Conservation (phyloP, 2,329 filamentous ascomycete genomes). For the Colletotrichum lupini region DNA sequence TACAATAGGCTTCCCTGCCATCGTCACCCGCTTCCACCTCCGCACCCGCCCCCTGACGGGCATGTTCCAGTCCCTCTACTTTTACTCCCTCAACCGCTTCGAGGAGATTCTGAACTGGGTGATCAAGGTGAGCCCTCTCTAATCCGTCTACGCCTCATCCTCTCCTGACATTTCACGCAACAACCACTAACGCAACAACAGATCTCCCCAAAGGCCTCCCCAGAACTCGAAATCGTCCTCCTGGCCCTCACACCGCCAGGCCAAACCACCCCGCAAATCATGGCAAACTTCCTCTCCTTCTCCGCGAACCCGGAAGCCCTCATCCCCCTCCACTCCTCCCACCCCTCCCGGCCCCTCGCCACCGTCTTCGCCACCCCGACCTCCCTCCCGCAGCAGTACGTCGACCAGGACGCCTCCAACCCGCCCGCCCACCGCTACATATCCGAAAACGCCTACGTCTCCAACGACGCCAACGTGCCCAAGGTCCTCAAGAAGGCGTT, state of each 20-base stretch:
- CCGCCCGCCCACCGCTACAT: slow-evolving; percentile 60
- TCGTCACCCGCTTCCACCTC: slow-evolving; percentile 63
- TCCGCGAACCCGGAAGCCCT: slow-evolving; percentile 42
- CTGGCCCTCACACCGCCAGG: slow-evolving; percentile 45
- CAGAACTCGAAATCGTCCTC: slow-evolving; percentile 52
- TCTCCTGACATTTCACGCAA: too few relatives aligned
- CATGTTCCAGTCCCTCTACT: slow-evolving; percentile 52
- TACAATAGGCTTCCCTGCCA: slow-evolving; percentile 58
- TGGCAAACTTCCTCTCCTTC: slow-evolving; percentile 54
- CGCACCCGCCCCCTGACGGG: slow-evolving; percentile 46
- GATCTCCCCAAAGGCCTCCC: slow-evolving; percentile 47
- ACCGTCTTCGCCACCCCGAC: slow-evolving; percentile 51
- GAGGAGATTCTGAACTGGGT: slow-evolving; percentile 59
- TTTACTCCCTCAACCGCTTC: slow-evolving; percentile 58
- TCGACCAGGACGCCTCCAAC: slow-evolving; percentile 56
- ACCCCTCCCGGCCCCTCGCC: slow-evolving; percentile 40
- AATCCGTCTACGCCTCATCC: slow-evolving; percentile 7
- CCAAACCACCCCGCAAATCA: slow-evolving; percentile 44
- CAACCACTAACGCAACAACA: slow-evolving; percentile 15
- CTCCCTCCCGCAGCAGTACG: slow-evolving; percentile 53
- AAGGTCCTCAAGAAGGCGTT: slow-evolving; percentile 58
- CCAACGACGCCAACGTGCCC: slow-evolving; percentile 57
- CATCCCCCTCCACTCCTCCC: slow-evolving; percentile 19
- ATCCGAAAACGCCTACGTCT: slow-evolving; percentile 62
- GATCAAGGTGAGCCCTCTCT: slow-evolving; percentile 44